Conservation (phyloP, 768 basidiomycete genomes). For the Pilatotrama ljubarskyi region DNA sequence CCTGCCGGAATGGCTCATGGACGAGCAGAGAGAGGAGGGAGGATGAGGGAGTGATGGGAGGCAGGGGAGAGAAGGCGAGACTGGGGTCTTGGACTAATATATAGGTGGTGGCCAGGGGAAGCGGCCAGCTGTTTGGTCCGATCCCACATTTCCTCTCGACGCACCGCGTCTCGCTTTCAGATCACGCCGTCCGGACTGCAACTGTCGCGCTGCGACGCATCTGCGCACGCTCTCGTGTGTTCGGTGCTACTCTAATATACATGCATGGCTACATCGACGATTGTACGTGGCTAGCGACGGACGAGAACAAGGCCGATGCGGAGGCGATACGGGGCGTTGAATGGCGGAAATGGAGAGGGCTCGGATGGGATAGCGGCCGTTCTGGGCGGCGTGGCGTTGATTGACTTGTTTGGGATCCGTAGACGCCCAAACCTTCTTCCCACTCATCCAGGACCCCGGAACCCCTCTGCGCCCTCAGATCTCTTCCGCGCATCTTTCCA, state of each 20-base stretch:
- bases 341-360: constrained; percentile 18
- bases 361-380: constrained; percentile 16
- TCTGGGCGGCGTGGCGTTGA: constrained; percentile 33
- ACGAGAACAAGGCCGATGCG: not conserved
- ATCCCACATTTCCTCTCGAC: constrained; percentile 26
- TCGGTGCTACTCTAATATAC: not conserved
- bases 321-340: constrained; percentile 22
- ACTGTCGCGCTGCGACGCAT: not conserved
- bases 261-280: not conserved
- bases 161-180: constrained; percentile 11
- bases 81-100: constrained; percentile 19
- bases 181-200: constrained; percentile 3
- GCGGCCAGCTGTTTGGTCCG: constrained; percentile 30
- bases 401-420: constrained; percentile 26
- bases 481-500: not conserved
- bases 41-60: constrained; percentile 22
- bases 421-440: constrained; percentile 30
- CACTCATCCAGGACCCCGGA: constrained; percentile 30
- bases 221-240: not conserved
- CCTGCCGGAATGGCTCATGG: constrained; percentile 25
- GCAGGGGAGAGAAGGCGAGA: constrained; percentile 12
- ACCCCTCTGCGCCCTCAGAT: constrained; percentile 5
- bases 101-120: constrained; percentile 27
- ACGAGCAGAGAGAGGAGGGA: constrained; percentile 13
- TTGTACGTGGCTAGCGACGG: not conserved